Evolutionary conservation across 2,329 filamentous ascomycete genomes (phyloP).

Genomic region (Xylaria sp.): DNA sequence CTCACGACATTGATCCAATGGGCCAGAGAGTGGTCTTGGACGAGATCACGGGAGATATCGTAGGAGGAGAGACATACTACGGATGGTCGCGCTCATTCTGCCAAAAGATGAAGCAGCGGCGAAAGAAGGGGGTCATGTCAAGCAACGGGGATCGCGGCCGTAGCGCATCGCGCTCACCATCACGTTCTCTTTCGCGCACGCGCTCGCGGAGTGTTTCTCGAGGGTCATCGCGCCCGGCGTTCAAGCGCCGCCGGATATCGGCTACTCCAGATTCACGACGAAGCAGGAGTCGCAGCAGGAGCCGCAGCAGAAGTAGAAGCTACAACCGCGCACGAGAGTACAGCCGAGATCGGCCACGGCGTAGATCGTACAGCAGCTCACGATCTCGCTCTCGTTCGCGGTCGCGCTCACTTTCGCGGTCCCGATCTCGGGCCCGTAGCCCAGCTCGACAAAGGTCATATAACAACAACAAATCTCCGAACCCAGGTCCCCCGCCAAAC

Average conservation of each 20-base stretch:
- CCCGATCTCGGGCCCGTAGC: slow-evolving; percentile 34
- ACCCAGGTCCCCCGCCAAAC: slow-evolving; percentile 30
- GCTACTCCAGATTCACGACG: slow-evolving; percentile 48
- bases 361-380: slow-evolving; percentile 47
- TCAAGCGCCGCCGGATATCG: slow-evolving; percentile 55
- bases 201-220: slow-evolving; percentile 50
- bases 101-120: slow-evolving; percentile 77
- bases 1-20: slow-evolving; percentile 76
- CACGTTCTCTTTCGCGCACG: slow-evolving; percentile 44
- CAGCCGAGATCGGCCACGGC: slow-evolving; percentile 44
- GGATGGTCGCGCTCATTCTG: slow-evolving; percentile 87
- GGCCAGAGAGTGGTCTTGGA: slow-evolving; percentile 75
- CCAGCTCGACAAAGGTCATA: slow-evolving; percentile 26
- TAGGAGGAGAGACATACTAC: slow-evolving; percentile 81
- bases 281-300: slow-evolving; percentile 49
- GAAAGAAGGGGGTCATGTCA: slow-evolving; percentile 48
- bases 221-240: slow-evolving; percentile 51
- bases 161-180: slow-evolving; percentile 50
- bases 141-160: slow-evolving; percentile 44
- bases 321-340: slow-evolving; percentile 44
- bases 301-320: slow-evolving; percentile 28
- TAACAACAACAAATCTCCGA: slow-evolving; percentile 30
- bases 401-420: slow-evolving; percentile 38
- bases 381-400: slow-evolving; percentile 40
- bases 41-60: slow-evolving; percentile 71